Evolutionary conservation across 495 filamentous ascomycete genomes (phyloP), one percentile per base, ranked within the genome.

Genomic region (Margaritispora aquatica): DNA sequence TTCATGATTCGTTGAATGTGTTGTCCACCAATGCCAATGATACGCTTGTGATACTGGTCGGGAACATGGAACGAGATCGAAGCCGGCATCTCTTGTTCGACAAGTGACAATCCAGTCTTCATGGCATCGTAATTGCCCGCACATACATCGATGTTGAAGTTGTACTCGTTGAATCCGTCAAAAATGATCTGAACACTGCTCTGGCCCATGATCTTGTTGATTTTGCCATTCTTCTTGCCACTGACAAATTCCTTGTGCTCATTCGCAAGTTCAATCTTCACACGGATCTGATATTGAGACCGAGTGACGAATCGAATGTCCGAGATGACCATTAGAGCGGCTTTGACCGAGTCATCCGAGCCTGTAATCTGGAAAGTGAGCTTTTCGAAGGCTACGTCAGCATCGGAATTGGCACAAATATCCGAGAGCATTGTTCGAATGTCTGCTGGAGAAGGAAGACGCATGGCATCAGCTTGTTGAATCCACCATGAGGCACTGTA

Each of bases 1-100:
- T 99, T 99, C 94, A 97, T 99, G 76, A 97, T 97, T 58, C 92
- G 92, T 70, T 99, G 94, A 66, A 99, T 99, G 66, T 97, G 95
- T 70, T 96, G 91, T 19, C 94, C 94, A 60, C 94, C 95, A 59
- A 97, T 97, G 55, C 94, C 94, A 63, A 99, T 99, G 63, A 99
- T 99, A 44, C 95, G 90, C 77, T 97, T 99, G 74, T 99, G 94
- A 69, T 99, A 99, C 67, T 97, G 92, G 66, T 97, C 95, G n/a
- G 94, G 94, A 23, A 99, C 94, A 68, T 99, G 94, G 78, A 99
- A 99, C 0, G 95, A 96, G 68, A 99, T 96, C 19, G 94, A 95
- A 31, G 94, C 94, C 41, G 94, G 94, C 92, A 99, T 97, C 69
- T 99, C 94, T 75, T 96, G 93, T 72, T 99, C 94, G 19, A 97